A percentile compares a stretch with the other conserved stretches of the same genome.
Conservation (phyloP, 495 filamentous ascomycete species). For the Neurospora africana region DNA sequence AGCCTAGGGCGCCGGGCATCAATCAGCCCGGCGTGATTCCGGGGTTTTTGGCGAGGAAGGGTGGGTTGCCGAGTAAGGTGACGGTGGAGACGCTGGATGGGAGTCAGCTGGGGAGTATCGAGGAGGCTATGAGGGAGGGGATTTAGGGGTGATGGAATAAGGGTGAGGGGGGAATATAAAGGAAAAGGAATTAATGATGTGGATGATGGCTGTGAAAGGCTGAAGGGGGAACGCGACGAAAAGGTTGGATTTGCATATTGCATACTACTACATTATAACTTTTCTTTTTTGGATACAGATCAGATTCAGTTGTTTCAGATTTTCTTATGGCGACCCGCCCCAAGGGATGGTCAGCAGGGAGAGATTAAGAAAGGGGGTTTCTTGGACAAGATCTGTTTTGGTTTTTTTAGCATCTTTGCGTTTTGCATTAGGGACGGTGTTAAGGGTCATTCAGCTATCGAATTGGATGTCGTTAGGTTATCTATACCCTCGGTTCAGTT, state of each 20-base stretch:
- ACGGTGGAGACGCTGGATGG: constrained; percentile 27
- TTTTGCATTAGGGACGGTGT: neutral
- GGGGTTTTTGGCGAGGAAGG: constrained; percentile 36
- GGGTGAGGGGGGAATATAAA: neutral
- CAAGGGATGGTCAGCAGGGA: neutral
- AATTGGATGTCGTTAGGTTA: neutral
- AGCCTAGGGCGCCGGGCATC: constrained; percentile 35
- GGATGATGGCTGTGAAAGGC: neutral
- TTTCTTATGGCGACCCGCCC: neutral
- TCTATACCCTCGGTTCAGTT: neutral
- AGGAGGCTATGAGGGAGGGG: constrained; percentile 32
- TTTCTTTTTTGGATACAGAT: neutral
- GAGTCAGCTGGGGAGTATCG: constrained; percentile 4
- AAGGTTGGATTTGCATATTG: neutral
- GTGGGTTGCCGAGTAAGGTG: constrained; percentile 31
- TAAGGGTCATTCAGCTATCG: neutral
- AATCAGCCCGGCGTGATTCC: constrained; percentile 44
- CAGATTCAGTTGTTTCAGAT: neutral
- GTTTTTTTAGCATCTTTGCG: neutral
- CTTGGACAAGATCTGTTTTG: neutral
- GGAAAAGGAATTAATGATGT: constrained; percentile 1
- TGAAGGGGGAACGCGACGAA: neutral
- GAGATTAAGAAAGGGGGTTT: neutral
- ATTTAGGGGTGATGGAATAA: constrained; percentile 5
- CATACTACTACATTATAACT: neutral